Evolutionary conservation across 768 basidiomycete genomes (phyloP), one percentile per base, ranked within the genome.

Genomic region (Tylopilus sp.): DNA sequence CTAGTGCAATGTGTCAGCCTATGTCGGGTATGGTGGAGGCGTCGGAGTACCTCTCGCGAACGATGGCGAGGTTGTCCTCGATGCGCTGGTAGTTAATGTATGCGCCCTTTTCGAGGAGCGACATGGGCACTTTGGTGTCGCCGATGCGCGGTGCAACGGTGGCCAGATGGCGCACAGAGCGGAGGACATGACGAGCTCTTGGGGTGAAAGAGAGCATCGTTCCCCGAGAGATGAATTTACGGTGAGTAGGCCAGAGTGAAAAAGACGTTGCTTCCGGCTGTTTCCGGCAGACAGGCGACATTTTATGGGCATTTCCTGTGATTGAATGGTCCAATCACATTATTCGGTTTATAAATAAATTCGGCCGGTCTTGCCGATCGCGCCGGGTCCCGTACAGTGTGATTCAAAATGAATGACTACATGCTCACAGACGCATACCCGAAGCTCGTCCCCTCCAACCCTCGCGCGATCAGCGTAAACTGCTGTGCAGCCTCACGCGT

Each of bases 51-150:
- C 94, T 82, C 47, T 84, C 76, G 60, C 93, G 86, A 51, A 98
- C 82, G 66, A 95, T 70, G 58, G 79, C 84, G 56, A 98, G 87
- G 78, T 95, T 98, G 71, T 98, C 94, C 76, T 98, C 95, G 69
- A 98, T 98, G 52, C 95, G 87, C 73, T 94, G 91, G 71, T 94
- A 93, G 81, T 94, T 94, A 72, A 94, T 92, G 68, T 81, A 92
- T 40, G 81, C 83, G 60, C 77, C 81, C 66, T 85, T 83, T 71
- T 93, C 91, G 57, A 92, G 81, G 58, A 86, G 76, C 35, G 88
- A 91, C 89, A 93, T 92, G 59, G 88, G 73, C 50, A 94, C 91
- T 73, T 91, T 91, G 53, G 86, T 91, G 69, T 91, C 89, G 52
- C 91, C 91, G 60, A 94, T 94, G 61, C 88, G 78, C 41, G 84